These are phyloP conservation scores for Pseudogymnoascus sp. DNA, from an alignment of 2,329 filamentous ascomycete species.

Conservation along the genomic window DNA sequence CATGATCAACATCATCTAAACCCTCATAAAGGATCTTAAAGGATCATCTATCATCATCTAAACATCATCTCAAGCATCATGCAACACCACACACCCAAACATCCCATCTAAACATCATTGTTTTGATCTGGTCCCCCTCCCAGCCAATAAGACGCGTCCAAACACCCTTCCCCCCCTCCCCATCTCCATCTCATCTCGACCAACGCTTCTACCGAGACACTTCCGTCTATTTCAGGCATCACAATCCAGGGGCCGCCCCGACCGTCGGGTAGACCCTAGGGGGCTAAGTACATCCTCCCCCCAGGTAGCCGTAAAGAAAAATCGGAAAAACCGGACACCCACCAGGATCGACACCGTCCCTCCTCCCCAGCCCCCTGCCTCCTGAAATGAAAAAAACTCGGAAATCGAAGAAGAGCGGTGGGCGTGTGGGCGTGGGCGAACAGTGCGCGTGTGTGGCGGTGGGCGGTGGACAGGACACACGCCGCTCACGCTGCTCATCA, in stretches of 20 bases:
- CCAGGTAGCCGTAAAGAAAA: neutral
- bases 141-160: slow-evolving; percentile 3
- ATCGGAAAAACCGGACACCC: neutral
- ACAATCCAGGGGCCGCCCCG: neutral
- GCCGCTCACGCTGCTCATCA: neutral
- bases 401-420: neutral
- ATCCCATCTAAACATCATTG: slow-evolving; percentile 2
- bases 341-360: neutral
- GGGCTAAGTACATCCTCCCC: neutral
- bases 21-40: neutral
- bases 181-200: neutral
- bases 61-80: neutral
- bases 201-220: slow-evolving; percentile 2
- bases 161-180: neutral
- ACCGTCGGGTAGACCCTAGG: slow-evolving; percentile 2
- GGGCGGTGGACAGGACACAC: neutral
- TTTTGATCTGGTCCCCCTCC: neutral
- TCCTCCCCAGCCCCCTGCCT: neutral
- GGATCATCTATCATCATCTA: neutral
- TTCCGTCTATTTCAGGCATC: slow-evolving; percentile 1
- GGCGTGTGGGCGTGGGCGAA: neutral
- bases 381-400: neutral
- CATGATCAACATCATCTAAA: neutral
- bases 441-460: neutral
- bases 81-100: neutral